Percentiles rank a stretch among this genome's conserved stretches.
Evolutionary conservation across 306 rosid genomes (phyloP).

Genomic region (Ormosia semicastrata): DNA sequence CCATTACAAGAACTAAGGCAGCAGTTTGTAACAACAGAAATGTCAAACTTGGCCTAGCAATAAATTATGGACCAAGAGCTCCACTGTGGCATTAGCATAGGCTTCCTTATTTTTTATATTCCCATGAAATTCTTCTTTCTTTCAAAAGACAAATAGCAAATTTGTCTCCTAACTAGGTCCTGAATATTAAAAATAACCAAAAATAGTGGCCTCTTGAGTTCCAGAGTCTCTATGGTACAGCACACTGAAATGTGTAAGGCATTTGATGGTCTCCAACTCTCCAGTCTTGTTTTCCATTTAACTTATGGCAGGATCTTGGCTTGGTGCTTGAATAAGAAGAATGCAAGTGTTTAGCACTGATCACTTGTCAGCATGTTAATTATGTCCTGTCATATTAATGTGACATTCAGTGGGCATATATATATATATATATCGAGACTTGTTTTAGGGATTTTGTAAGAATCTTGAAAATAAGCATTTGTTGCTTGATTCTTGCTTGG

Average conservation of each 20-base stretch:
- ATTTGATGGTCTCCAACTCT: not conserved
- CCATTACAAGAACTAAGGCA: not conserved
- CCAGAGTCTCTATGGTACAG: not conserved
- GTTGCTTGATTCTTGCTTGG: not conserved
- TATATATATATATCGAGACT: not conserved
- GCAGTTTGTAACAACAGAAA: not conserved
- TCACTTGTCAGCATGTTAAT: not conserved
- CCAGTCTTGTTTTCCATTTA: not conserved
- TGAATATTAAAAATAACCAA: not conserved
- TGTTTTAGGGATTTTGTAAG: not conserved
- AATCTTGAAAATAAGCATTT: not conserved
- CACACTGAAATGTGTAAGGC: not conserved
- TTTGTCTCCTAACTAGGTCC: not conserved
- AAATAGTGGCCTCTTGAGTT: not conserved
- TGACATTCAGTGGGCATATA: not conserved
- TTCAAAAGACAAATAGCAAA: not conserved
- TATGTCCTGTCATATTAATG: not conserved
- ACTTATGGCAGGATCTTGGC: not conserved
- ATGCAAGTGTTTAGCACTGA: not conserved
- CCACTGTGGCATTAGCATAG: not conserved
- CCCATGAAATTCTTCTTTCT: not conserved
- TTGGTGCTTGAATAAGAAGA: not conserved
- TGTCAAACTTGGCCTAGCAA: not conserved
- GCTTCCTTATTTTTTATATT: not conserved
- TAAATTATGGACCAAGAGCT: not conserved